These are phyloP conservation scores for Neohortaea acidophila DNA, from an alignment of 495 filamentous ascomycete species.

Conservation along the genomic window DNA sequence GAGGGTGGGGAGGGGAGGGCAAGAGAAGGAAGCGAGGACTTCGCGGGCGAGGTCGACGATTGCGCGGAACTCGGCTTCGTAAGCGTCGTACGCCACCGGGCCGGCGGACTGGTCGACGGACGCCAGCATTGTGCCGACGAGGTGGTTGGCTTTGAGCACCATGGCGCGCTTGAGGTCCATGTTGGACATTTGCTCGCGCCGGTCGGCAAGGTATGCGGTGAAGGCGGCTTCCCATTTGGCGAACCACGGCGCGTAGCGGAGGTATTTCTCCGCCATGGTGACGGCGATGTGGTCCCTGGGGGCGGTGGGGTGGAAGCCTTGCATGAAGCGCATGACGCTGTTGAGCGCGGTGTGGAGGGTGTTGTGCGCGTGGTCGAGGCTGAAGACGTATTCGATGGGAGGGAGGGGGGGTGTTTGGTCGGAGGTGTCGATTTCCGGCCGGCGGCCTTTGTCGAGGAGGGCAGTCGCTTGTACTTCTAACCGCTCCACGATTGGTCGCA, in stretches of 20 bases:
- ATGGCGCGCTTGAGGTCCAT: constrained; percentile 16
- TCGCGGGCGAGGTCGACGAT: constrained; percentile 15
- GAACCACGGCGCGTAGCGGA: constrained; percentile 15
- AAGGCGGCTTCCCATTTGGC: constrained; percentile 14
- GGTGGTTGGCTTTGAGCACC: constrained; percentile 17
- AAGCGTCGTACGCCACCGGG: constrained; percentile 13
- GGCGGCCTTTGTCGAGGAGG: constrained; percentile 14
- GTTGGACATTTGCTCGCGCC: constrained; percentile 3
- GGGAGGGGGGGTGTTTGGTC: constrained; percentile 6
- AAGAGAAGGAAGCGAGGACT: constrained; percentile 15
- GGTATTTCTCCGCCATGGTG: constrained; percentile 11
- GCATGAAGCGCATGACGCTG: constrained; percentile 18
- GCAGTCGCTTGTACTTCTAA: constrained; percentile 15
- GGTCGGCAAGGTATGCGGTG: constrained; percentile 7
- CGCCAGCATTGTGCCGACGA: constrained; percentile 82
- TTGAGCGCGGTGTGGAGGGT: constrained; percentile 12
- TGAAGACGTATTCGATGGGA: constrained; percentile 7
- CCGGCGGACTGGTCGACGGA: constrained; percentile 66
- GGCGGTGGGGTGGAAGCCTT: constrained; percentile 7
- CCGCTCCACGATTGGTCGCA: constrained; percentile 15
- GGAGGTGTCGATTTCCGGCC: constrained; percentile 7
- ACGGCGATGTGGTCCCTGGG: constrained; percentile 3
- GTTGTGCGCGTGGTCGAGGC: constrained; percentile 14
- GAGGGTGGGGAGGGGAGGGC: constrained; percentile 14
- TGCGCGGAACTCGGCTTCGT: constrained; percentile 16